A percentile compares a stretch with the other conserved stretches of the same genome.
Evolutionary conservation across 2,329 filamentous ascomycete species (phyloP).

Genomic region (Aspergillus viridinutans): DNA sequence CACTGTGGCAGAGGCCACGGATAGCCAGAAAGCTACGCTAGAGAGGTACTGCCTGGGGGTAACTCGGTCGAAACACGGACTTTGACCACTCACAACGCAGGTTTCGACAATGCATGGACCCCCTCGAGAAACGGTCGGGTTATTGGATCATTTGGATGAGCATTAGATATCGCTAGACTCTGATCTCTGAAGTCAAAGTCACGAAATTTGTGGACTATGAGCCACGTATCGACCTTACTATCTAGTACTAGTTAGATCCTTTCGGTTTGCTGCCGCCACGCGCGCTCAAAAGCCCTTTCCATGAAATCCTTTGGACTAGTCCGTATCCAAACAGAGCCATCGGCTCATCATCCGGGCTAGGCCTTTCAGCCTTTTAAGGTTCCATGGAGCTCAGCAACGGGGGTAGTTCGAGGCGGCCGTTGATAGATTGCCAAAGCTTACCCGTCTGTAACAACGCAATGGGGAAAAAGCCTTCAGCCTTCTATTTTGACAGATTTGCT

Average conservation of each 20-base stretch:
- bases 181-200: not conserved
- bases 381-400: conserved; percentile 12
- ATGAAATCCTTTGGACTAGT: not conserved
- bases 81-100: not conserved
- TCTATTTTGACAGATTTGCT: not conserved
- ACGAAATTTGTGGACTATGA: not conserved
- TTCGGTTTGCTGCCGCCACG: not conserved
- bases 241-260: no score
- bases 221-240: not conserved
- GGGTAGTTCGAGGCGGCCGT: not conserved
- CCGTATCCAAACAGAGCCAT: not conserved
- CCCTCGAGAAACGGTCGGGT: not conserved
- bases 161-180: not conserved
- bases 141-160: not conserved
- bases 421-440: conserved; percentile 9
- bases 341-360: conserved; percentile 7
- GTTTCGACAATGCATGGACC: not conserved
- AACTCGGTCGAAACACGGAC: not conserved
- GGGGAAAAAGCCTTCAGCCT: not conserved
- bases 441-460: not conserved
- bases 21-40: not conserved
- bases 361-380: not conserved
- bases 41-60: not conserved
- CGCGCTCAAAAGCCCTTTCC: not conserved
- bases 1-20: not conserved